phyloP scores from a whole-genome alignment of 108 stramenopile genomes.

The Fistulifera solaris region DNA sequence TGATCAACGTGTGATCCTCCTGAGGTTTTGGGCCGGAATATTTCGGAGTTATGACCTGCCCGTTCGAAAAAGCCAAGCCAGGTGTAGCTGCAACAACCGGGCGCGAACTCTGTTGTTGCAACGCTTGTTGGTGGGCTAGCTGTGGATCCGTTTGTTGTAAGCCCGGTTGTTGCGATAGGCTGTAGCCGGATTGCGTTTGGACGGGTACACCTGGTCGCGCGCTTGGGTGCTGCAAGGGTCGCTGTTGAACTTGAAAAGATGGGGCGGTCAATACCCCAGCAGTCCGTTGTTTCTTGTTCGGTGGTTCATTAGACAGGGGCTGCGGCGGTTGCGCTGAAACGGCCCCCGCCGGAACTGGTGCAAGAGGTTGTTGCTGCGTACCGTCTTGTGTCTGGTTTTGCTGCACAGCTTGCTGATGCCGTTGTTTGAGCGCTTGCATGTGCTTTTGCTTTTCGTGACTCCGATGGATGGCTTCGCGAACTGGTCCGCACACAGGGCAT shows the following conservation, averaged over 20 bases:
- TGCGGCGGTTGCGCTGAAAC: neutral
- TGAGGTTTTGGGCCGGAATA: conserved; percentile 79
- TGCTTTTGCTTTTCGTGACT: conserved; percentile 92
- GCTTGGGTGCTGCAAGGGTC: conserved; percentile 8
- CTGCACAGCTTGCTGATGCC: conserved; percentile 66
- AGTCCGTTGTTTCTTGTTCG: conserved; percentile 5
- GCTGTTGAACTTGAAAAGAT: conserved; percentile 7
- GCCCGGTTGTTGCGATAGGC: conserved; percentile 3
- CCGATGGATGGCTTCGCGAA: conserved; percentile 94
- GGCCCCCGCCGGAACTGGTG: conserved; percentile 10
- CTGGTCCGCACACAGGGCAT: conserved; percentile 98
- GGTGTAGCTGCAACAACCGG: conserved; percentile 16
- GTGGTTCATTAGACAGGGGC: conserved; percentile 5
- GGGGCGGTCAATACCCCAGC: neutral
- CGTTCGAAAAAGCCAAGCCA: conserved; percentile 55
- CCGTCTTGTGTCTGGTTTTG: conserved; percentile 20
- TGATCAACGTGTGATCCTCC: conserved; percentile 91
- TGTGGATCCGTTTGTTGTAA: conserved; percentile 9
- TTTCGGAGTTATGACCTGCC: conserved; percentile 61
- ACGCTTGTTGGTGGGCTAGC: neutral
- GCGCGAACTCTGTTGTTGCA: conserved; percentile 1
- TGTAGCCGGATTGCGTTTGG: conserved; percentile 25
- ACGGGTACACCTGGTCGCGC: conserved; percentile 19
- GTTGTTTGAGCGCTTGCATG: conserved; percentile 79
- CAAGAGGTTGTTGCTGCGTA: conserved; percentile 6